Percentiles rank a stretch among this genome's conserved stretches.
These are phyloP conservation scores for Henckelia pumila DNA, from an alignment of 257 asterid genomes.

Conservation along the genomic window DNA sequence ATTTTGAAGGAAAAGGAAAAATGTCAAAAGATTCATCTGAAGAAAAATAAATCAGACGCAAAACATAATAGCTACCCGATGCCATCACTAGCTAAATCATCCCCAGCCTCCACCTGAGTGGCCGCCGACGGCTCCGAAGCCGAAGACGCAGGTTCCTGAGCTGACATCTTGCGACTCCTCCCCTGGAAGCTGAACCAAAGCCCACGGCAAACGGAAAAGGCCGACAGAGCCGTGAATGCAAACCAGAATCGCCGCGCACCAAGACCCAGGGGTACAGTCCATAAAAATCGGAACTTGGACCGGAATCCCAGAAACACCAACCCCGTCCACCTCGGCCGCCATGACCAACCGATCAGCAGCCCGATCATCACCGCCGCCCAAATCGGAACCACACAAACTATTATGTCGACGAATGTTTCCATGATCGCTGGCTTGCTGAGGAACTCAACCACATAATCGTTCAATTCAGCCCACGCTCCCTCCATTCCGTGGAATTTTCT, in stretches of 20 bases:
- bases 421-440: slow-evolving; percentile 51
- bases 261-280: slow-evolving; percentile 90
- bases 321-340: slow-evolving; percentile 95
- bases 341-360: slow-evolving; percentile 89
- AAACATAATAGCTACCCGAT: neutral
- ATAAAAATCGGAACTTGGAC: slow-evolving; percentile 69
- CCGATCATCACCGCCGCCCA: slow-evolving; percentile 99
- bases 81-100: neutral
- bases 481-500: slow-evolving; percentile 43
- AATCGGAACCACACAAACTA: slow-evolving; percentile 86
- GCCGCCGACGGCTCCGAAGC: neutral
- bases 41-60: neutral
- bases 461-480: slow-evolving; percentile 50
- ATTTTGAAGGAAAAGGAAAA: too few relatives aligned
- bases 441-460: slow-evolving; percentile 38
- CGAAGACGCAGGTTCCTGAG: neutral
- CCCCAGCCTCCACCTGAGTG: neutral
- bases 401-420: slow-evolving; percentile 90
- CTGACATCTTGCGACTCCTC: slow-evolving; percentile 30
- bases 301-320: slow-evolving; percentile 72
- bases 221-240: slow-evolving; percentile 89
- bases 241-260: slow-evolving; percentile 95
- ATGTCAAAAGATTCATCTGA: neutral
- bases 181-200: slow-evolving; percentile 65
- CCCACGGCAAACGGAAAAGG: slow-evolving; percentile 74